Evolutionary conservation across 148 eudicot species (phyloP).

Genomic region (Suaeda aralocaspica): DNA sequence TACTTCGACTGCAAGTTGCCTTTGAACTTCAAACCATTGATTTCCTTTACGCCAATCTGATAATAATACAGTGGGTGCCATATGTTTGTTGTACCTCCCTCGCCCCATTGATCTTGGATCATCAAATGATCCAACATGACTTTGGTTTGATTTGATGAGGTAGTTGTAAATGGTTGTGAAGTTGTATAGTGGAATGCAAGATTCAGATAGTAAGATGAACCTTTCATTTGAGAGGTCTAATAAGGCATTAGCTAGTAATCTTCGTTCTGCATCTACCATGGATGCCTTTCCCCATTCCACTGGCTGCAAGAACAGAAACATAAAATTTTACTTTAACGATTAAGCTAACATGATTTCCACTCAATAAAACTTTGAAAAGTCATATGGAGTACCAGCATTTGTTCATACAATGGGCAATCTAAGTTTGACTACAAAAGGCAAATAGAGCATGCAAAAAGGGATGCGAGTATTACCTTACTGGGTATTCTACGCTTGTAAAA

Average conservation of each 20-base stretch:
- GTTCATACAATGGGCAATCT: too few species aligned
- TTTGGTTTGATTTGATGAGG: slow-evolving; percentile 42
- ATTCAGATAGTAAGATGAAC: slow-evolving; percentile 50
- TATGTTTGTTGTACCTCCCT: slow-evolving; percentile 39
- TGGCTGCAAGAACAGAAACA: slow-evolving; percentile 21
- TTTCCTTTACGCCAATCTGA: slow-evolving; percentile 56
- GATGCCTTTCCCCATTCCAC: slow-evolving; percentile 46
- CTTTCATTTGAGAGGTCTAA: slow-evolving; percentile 50
- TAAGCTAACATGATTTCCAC: too few species aligned
- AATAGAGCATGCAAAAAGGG: too few species aligned
- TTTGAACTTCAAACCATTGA: slow-evolving; percentile 55
- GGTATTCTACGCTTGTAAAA: slow-evolving; percentile 57
- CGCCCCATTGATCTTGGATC: slow-evolving; percentile 35
- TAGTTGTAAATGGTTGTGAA: slow-evolving; percentile 47
- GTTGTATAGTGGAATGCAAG: slow-evolving; percentile 63
- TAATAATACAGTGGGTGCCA: slow-evolving; percentile 38
- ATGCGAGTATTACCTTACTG: slow-evolving; percentile 83
- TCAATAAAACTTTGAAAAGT: too few species aligned
- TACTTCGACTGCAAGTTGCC: slow-evolving; percentile 40
- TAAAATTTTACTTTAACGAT: too few species aligned
- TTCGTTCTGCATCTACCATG: slow-evolving; percentile 53
- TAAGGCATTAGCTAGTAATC: slow-evolving; percentile 50
- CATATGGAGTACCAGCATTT: too few species aligned
- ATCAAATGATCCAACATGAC: slow-evolving; percentile 40
- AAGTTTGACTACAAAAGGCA: too few species aligned